Percentiles rank a stretch among this genome's conserved stretches.
These are phyloP conservation scores for Rhododendron griersonianum DNA, from an alignment of 148 eudicot species.

Conservation along the genomic window DNA sequence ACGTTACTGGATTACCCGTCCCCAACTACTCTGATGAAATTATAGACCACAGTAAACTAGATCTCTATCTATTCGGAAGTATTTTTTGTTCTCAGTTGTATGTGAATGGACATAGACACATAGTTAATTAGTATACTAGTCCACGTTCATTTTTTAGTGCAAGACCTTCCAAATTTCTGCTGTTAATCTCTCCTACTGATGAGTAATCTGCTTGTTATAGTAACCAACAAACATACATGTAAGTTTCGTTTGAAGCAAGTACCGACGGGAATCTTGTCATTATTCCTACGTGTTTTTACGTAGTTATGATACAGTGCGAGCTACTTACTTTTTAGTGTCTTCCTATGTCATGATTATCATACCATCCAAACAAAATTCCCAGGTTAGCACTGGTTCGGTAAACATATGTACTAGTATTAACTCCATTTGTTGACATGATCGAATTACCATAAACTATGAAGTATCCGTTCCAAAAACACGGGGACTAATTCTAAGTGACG, in stretches of 20 bases:
- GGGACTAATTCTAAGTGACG: background rate
- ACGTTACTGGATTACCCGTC: background rate
- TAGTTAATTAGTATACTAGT: background rate
- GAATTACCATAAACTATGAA: background rate
- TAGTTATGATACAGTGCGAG: background rate
- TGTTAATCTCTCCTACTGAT: background rate
- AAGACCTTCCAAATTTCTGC: background rate
- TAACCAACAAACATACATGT: background rate
- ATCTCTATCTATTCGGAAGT: background rate
- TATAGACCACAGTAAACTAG: background rate
- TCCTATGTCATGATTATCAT: background rate
- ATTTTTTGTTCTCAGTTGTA: background rate
- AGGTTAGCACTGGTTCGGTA: background rate
- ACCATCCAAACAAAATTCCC: background rate
- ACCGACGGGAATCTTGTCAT: background rate
- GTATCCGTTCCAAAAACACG: background rate
- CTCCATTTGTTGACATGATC: background rate
- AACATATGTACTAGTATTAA: background rate
- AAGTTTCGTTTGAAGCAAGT: background rate
- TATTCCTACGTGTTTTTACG: background rate
- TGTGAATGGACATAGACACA: background rate
- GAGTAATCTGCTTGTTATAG: background rate
- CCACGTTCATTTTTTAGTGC: background rate
- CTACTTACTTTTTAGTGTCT: background rate
- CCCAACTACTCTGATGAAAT: background rate